Conservation (phyloP, 495 filamentous ascomycete genomes). For the Immersiella caudata region DNA sequence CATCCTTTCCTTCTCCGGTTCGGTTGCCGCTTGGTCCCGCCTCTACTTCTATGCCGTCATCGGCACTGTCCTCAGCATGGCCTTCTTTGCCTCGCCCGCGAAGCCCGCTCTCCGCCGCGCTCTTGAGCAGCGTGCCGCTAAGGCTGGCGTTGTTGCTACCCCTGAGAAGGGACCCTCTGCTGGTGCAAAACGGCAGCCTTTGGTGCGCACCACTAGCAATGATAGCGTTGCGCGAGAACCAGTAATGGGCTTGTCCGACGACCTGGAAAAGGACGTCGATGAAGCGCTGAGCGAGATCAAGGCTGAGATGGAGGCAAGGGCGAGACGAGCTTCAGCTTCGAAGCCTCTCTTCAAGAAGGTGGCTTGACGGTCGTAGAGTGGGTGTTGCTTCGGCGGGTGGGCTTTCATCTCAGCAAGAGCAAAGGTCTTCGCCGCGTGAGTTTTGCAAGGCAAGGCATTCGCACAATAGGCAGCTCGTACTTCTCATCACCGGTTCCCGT, state of each 20-base stretch:
- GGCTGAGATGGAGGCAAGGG: constrained; percentile 57
- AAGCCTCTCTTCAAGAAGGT: constrained; percentile 1
- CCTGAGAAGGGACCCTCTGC: not conserved
- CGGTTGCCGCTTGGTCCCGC: constrained; percentile 73
- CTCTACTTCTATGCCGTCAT: constrained; percentile 89
- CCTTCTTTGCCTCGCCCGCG: constrained; percentile 79
- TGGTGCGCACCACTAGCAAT: constrained; percentile 37
- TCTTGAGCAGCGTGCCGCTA: constrained; percentile 60
- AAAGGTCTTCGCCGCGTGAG: not conserved
- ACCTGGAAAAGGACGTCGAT: constrained; percentile 75
- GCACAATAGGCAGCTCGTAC: too few relatives aligned
- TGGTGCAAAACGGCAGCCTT: constrained; percentile 22
- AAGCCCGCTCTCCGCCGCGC: constrained; percentile 61
- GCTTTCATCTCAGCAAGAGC: not conserved
- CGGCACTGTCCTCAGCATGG: constrained; percentile 63
- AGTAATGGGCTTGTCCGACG: constrained; percentile 74
- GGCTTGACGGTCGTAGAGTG: not conserved
- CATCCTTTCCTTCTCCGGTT: constrained; percentile 67
- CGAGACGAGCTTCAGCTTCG: constrained; percentile 41
- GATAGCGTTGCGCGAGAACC: constrained; percentile 53
- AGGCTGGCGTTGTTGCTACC: constrained; percentile 31
- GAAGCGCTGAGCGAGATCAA: constrained; percentile 78
- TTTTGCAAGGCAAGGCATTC: not conserved
- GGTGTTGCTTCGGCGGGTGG: too few relatives aligned
- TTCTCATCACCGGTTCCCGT: too few relatives aligned